Conservation (phyloP, 2,329 filamentous ascomycete species). For the Phialophora tarda region DNA sequence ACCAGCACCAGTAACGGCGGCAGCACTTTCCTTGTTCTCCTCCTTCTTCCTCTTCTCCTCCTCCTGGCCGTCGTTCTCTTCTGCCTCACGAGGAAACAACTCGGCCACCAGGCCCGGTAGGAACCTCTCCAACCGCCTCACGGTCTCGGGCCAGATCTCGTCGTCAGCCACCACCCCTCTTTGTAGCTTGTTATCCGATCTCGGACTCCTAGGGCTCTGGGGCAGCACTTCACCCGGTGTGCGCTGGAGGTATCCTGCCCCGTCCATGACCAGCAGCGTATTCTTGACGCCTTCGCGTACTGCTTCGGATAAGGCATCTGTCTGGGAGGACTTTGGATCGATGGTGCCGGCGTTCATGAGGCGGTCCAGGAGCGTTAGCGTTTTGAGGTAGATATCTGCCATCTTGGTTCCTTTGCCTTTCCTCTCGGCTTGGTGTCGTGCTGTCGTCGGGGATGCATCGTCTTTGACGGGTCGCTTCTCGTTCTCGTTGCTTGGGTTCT, state of each 20-base stretch:
- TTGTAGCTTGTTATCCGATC: background rate
- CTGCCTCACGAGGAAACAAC: conserved; percentile 32
- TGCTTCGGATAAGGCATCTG: conserved; percentile 75
- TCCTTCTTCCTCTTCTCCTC: background rate
- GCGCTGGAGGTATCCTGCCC: conserved; percentile 73
- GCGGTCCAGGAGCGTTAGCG: conserved; percentile 92
- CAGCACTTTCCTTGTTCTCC: background rate
- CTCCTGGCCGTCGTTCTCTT: background rate
- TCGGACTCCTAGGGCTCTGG: conserved; percentile 10
- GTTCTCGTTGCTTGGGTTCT: background rate
- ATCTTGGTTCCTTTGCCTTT: conserved; percentile 53
- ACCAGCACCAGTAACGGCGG: background rate
- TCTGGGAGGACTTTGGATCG: conserved; percentile 20
- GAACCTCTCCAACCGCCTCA: conserved; percentile 64
- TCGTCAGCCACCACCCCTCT: conserved; percentile 48
- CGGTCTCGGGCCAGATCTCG: conserved; percentile 66
- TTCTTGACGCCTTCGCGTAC: conserved; percentile 96
- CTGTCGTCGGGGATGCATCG: background rate
- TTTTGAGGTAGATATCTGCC: conserved; percentile 82
- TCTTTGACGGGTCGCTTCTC: background rate
- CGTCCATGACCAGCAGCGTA: conserved; percentile 92
- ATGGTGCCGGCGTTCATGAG: conserved; percentile 74
- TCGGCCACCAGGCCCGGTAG: conserved; percentile 61
- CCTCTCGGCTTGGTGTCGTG: background rate
- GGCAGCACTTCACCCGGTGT: background rate